Base-by-base conservation (phyloP, 2,329 filamentous ascomycete species). In the Pseudogymnoascus sp. region DNA sequence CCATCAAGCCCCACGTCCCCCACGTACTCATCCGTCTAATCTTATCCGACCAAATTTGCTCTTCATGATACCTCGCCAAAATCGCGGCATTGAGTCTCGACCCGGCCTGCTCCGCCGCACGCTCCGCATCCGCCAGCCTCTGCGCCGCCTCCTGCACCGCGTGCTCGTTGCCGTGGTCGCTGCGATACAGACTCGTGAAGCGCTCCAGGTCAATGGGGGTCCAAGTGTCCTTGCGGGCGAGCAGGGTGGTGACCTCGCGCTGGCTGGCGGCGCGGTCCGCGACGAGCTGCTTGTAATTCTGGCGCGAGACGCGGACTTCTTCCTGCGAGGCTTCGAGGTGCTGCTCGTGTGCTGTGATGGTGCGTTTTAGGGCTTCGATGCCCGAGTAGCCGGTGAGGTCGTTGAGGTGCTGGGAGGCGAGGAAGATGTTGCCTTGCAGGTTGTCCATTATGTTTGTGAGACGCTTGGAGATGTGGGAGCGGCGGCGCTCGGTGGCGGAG, bases 31-130 rank as follows among this genome's bases (percentile, higher is more conserved):
- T 96, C 66, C 94, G 82, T 35, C 94, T 82, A 71, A 99, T 99
- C 68, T 96, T 93, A 73, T 99, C 94, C 71, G 90, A 96, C 94
- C 94, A 99, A 61, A 99, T 95, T 77, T 99, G 94, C 77, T 99
- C 94, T 76, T 99, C 94, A 74, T 99, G 94, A 74, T 99, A 99
- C 63, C 95, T 85, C 64, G 89, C 89, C 59, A 97, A 78, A 68
- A 97, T 97, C 58, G 87, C 86, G 64, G 88, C 86, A 71, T 89
- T 93, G 60, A 99, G 78, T 68, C 86, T 83, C 59, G 86, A 83
- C 61, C 86, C 83, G 0, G 91, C 82, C 64, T 89, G 86, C 74
- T 96, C 89, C 63, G 95, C 85, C 32, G 90, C 84, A 47, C 83
- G 81, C 76, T 99, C 94, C 1, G 90, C 86, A 62, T 85, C 81